Evolutionary conservation across 108 stramenopile genomes (phyloP), one percentile per base, ranked within the genome.

Genomic region (Cylindrotheca fusiformis): DNA sequence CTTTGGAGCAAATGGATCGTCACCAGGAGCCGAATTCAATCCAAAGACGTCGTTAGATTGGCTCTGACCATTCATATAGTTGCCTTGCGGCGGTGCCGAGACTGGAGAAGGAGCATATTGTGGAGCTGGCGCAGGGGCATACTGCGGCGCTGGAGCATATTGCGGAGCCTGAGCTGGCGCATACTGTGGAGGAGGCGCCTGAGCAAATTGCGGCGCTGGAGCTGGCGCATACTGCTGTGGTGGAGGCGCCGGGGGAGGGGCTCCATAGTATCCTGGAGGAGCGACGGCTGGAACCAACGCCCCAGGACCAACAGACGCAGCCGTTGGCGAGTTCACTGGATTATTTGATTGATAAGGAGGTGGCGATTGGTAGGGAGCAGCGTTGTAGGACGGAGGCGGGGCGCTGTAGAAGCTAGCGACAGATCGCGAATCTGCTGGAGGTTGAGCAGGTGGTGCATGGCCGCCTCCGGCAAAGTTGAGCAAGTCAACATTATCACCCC

Each of bases 1-100:
- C 74, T 84, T 80, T 22, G 83, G 83, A 8, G 79, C 83, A 69
- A 84, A 84, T 29, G 78, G 79, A 63, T 84, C 83, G 12, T 76
- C 74, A 14, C 21, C 31, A 2, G 71, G 50, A 48, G 32, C n/a
- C 44, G 66, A 62, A 30, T 55, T 45, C 22, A 62, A 47, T 2
- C 69, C 69, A 62, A 67, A 65, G 17, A 52, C 46, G 21, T 48
- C 44, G 0, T 30, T 46, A 0, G 55, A 41, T 41, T 41, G 36
- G 14, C 6, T 14, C 14, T 41, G 36, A 14, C 10, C 36, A 41
- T 41, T 41, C 36, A 41, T 41, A 6, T 10, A 26, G 71, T 24
- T 32, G 48, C n/a, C 22, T 55, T 18, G 17, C 36, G 62, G 31
- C 21, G 52, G 52, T 0, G 48, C 49, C 29, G 60, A 14, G n/a